Conservation (phyloP, 495 filamentous ascomycete genomes). For the Penicillium riverlandense region DNA sequence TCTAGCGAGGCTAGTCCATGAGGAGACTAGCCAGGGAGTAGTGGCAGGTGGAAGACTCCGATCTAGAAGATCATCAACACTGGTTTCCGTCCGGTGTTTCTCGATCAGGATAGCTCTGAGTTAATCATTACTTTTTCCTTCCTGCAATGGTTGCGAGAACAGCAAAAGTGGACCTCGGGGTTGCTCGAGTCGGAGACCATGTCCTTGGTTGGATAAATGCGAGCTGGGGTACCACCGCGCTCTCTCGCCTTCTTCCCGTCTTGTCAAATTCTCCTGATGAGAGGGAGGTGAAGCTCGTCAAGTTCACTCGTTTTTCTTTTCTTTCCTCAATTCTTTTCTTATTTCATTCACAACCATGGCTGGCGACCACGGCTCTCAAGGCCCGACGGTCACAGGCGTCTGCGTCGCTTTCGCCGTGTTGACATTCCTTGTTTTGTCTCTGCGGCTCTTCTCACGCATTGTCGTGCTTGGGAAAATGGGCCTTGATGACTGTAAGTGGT, state of each 20-base stretch:
- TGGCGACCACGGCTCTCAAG: slow-evolving; percentile 19
- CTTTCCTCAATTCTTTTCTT: neutral
- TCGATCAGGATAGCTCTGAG: no score
- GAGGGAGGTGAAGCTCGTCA: neutral
- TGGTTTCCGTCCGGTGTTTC: no score
- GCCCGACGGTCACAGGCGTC: slow-evolving; percentile 22
- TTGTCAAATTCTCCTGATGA: slow-evolving; percentile 3
- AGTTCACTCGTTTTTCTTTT: slow-evolving; percentile 2
- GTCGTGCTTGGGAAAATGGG: slow-evolving; percentile 28
- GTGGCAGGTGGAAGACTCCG: no score
- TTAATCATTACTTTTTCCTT: no score
- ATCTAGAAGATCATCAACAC: no score
- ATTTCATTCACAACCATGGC: slow-evolving; percentile 1
- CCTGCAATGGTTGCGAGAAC: no score
- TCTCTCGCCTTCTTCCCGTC: neutral
- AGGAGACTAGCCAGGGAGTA: no score
- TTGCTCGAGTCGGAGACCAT: no score
- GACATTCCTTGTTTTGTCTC: slow-evolving; percentile 25
- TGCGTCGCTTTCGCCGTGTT: slow-evolving; percentile 27
- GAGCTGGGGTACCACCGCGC: neutral
- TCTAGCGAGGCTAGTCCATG: no score
- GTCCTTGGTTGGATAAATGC: neutral
- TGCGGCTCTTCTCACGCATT: slow-evolving; percentile 29
- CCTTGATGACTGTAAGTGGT: slow-evolving; percentile 29
- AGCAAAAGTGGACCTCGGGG: no score